Conservation (phyloP, 1,284 basidiomycete species). For the Coniferiporia sulphurascens region DNA sequence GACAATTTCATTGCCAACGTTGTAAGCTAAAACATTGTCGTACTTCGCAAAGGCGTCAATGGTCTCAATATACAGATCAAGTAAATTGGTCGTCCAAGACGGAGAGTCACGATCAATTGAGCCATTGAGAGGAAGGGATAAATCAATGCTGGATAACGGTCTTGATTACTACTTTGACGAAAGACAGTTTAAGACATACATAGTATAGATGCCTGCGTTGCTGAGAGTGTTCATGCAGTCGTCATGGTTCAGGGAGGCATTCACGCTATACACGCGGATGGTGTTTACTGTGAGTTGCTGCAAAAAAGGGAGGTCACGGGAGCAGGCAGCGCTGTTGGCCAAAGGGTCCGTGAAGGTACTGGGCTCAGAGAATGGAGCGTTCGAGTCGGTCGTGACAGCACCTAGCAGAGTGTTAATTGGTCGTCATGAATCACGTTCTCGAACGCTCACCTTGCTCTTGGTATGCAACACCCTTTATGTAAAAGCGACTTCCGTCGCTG, state of each 20-base stretch:
- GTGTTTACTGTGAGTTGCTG: conserved; percentile 67
- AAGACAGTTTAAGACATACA: conserved; percentile 43
- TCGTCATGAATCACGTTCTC: neutral
- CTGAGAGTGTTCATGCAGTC: conserved; percentile 78
- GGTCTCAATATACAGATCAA: conserved; percentile 74
- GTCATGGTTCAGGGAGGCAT: conserved; percentile 80
- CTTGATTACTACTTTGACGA: conserved; percentile 13
- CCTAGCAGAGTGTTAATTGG: conserved; percentile 20
- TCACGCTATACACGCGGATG: conserved; percentile 82
- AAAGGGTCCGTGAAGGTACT: conserved; percentile 75
- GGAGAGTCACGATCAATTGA: conserved; percentile 77
- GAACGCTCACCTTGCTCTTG: conserved; percentile 69
- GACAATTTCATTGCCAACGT: conserved; percentile 89
- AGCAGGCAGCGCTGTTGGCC: conserved; percentile 61
- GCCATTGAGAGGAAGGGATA: conserved; percentile 80
- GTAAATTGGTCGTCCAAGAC: conserved; percentile 79
- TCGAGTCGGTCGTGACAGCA: conserved; percentile 33
- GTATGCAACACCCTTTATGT: conserved; percentile 89
- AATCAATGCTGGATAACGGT: conserved; percentile 57
- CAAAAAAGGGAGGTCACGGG: conserved; percentile 76
- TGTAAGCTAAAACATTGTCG: conserved; percentile 79
- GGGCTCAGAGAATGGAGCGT: conserved; percentile 77
- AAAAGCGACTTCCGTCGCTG: conserved; percentile 72
- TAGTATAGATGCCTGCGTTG: conserved; percentile 80
- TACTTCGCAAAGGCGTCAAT: conserved; percentile 80